Base-by-base conservation (phyloP, 2,329 filamentous ascomycete species). In the Trichoderma oligosporum region DNA sequence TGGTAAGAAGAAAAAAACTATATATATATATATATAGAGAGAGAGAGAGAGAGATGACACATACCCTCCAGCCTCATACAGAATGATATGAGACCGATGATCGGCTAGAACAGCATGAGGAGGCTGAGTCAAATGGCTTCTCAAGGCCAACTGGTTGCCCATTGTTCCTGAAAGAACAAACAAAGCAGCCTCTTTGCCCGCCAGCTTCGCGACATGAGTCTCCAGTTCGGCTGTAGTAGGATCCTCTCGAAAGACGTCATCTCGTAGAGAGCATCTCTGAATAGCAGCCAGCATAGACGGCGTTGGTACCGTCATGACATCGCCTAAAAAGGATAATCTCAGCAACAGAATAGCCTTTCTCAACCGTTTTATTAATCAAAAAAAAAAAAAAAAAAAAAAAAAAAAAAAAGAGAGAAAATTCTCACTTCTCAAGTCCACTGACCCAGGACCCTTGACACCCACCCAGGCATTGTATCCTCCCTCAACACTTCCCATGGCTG, bases 121-220 rank as follows among this genome's bases (percentile, higher is more conserved):
- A 12, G 92, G 91, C 60, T 89, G 87, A 1, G 78, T 81, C 12
- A 97, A 79, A 59, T 94, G 87, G 1, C 88, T 81, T 36, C 92
- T 84, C 39, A 96, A 79, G 0, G 88, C 86, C 16, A 97, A 78
- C 70, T 96, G 91, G 73, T 97, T 97, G 38, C 91, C 91, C 91
- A 96, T 96, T 4, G 92, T 96, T 3, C 93, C 93, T 0, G 89
- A 94, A 59, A 95, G 79, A 56, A 96, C 89, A 54, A 96, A 85
- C 4, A 97, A 78, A 0, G 83, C 88, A 7, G 84, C 84, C 66
- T 91, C 86, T 65, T 95, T 91, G 63, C 84, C 84, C 1, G 89
- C 83, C 3, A 95, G 79, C 29, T 80, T 69, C 16, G 91, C 89
- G 42, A 95, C 80, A 69, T 88, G 86, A 44, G 79, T 74, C 71